These are phyloP conservation scores for Globisporangium mamillatum DNA, from an alignment of 352 stramenopile species.

Conservation along the genomic window DNA sequence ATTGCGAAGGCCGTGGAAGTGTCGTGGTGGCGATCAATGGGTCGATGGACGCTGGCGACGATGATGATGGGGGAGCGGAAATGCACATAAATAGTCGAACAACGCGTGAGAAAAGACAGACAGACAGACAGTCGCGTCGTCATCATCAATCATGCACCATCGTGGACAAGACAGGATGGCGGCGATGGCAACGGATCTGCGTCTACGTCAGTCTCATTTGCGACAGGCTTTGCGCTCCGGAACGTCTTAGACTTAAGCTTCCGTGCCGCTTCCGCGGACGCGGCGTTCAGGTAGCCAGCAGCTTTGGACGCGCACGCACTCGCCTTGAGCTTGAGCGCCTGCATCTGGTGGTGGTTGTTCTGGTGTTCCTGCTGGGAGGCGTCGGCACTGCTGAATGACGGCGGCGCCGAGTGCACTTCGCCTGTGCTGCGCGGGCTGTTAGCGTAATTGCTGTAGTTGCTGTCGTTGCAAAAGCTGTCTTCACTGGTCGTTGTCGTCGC, in stretches of 20 bases:
- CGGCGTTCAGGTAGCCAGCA: slow-evolving; percentile 42
- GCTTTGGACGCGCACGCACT: slow-evolving; percentile 42
- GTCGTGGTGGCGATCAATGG: background rate
- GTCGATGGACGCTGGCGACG: background rate
- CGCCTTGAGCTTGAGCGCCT: slow-evolving; percentile 29
- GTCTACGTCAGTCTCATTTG: slow-evolving; percentile 38
- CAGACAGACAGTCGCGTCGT: background rate
- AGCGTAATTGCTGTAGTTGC: slow-evolving; percentile 20
- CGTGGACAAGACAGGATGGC: background rate
- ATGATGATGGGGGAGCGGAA: background rate
- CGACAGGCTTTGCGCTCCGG: slow-evolving; percentile 19
- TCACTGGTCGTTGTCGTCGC: slow-evolving; percentile 49
- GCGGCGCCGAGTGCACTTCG: slow-evolving; percentile 9
- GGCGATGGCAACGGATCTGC: background rate
- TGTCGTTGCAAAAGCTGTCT: slow-evolving; percentile 20
- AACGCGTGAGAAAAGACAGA: background rate
- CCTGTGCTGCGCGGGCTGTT: slow-evolving; percentile 21
- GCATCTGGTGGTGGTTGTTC: slow-evolving; percentile 34
- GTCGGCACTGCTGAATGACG: slow-evolving; percentile 21
- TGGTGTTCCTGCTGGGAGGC: slow-evolving; percentile 17
- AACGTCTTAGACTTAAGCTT: slow-evolving; percentile 42
- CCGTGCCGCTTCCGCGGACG: slow-evolving; percentile 48
- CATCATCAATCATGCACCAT: slow-evolving; percentile 2
- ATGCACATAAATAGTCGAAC: slow-evolving; percentile 1
- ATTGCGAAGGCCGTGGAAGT: background rate